phyloP scores from a whole-genome alignment of 352 stramenopile species.

The Aphanomyces cochlioides region DNA sequence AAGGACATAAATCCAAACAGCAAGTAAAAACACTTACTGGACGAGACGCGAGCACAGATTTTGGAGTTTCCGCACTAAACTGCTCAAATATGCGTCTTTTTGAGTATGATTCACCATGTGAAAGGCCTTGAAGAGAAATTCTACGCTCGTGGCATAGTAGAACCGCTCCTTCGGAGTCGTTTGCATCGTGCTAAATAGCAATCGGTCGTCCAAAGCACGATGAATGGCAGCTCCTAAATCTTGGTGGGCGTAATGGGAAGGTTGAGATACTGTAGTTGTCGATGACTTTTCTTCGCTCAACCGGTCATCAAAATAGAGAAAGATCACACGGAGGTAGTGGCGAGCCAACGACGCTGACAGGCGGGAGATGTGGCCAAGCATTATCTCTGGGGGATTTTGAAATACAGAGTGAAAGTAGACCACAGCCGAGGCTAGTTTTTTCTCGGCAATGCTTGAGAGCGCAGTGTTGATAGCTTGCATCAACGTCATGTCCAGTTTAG shows the following conservation, averaged over 20 bases:
- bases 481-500: neutral
- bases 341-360: conserved; percentile 52
- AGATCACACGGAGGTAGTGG: conserved; percentile 59
- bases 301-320: conserved; percentile 54
- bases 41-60: neutral
- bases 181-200: conserved; percentile 36
- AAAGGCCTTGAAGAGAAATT: conserved; percentile 7
- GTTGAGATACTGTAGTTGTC: conserved; percentile 5
- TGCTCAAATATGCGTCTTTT: conserved; percentile 8
- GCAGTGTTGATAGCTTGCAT: neutral
- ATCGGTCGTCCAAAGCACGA: conserved; percentile 52
- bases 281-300: conserved; percentile 28
- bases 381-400: conserved; percentile 32
- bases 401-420: conserved; percentile 10
- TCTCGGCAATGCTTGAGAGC: neutral
- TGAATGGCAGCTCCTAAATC: conserved; percentile 76
- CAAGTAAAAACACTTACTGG: neutral
- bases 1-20: neutral
- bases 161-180: conserved; percentile 11
- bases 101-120: neutral
- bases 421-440: neutral
- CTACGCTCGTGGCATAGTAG: neutral
- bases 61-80: conserved; percentile 1
- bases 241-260: conserved; percentile 57
- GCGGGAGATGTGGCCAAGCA: conserved; percentile 51